These are phyloP conservation scores for Solanum chilense DNA, from an alignment of 257 asterid species.

Conservation along the genomic window DNA sequence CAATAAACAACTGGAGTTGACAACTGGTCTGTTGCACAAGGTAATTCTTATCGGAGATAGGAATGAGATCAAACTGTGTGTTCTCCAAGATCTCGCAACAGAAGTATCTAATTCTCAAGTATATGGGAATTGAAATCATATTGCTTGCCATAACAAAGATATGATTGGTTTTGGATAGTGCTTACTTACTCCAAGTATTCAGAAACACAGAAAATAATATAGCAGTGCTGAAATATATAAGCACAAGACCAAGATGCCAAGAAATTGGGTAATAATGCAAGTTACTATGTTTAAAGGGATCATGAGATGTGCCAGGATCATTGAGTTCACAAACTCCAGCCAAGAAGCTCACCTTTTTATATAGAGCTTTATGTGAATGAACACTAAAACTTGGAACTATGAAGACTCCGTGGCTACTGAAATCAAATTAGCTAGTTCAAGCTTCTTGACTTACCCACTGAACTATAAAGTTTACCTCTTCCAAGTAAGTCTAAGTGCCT, in stretches of 20 bases:
- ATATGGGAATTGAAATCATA: background rate
- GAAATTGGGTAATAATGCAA: background rate
- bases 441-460: background rate
- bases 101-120: background rate
- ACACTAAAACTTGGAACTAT: background rate
- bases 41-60: background rate
- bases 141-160: background rate
- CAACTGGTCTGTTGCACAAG: background rate
- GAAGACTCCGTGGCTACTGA: background rate
- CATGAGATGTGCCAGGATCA: constrained; percentile 44
- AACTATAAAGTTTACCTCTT: background rate
- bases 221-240: background rate
- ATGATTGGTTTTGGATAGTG: background rate
- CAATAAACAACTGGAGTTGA: background rate
- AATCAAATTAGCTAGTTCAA: background rate
- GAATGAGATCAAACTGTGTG: background rate
- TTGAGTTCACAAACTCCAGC: constrained; percentile 9
- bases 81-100: background rate
- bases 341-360: constrained; percentile 69
- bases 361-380: background rate
- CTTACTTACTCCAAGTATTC: background rate
- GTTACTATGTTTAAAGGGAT: constrained; percentile 30
- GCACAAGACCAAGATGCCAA: background rate
- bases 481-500: background rate
- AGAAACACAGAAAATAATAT: background rate